Conservation (phyloP, 1,284 basidiomycete genomes). For the Rhodotorula sp. region DNA sequence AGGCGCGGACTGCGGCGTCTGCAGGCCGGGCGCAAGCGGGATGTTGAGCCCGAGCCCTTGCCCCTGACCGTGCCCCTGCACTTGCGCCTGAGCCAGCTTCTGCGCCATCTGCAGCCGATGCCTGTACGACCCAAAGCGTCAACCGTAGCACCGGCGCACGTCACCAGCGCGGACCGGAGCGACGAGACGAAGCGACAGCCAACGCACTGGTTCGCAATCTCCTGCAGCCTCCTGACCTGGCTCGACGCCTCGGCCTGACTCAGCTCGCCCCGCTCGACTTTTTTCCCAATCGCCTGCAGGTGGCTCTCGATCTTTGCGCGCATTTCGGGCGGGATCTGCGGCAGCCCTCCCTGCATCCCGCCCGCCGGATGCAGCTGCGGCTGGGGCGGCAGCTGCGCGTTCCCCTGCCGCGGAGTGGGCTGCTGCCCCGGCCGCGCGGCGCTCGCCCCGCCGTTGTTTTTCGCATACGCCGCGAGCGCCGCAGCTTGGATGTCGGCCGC, state of each 20-base stretch:
- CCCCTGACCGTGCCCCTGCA: not conserved
- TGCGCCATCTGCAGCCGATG: slow-evolving; percentile 14
- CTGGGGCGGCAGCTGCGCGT: not conserved
- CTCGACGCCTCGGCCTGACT: slow-evolving; percentile 28
- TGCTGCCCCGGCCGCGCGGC: not conserved
- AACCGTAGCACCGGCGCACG: not conserved
- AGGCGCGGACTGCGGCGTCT: not conserved
- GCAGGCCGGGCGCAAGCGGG: slow-evolving; percentile 8
- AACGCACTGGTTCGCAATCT: slow-evolving; percentile 33
- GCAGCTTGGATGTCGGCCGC: slow-evolving; percentile 27
- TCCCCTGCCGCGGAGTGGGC: not conserved
- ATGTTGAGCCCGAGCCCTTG: slow-evolving; percentile 28
- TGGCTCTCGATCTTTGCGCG: slow-evolving; percentile 27
- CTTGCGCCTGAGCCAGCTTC: slow-evolving; percentile 7
- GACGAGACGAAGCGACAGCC: not conserved
- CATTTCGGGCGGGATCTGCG: slow-evolving; percentile 36
- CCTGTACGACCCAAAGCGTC: not conserved
- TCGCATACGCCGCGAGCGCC: slow-evolving; percentile 21
- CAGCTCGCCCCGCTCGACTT: slow-evolving; percentile 13
- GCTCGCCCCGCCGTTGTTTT: slow-evolving; percentile 10
- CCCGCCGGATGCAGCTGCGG: slow-evolving; percentile 12
- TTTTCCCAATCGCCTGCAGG: slow-evolving; percentile 15
- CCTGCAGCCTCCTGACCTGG: slow-evolving; percentile 31
- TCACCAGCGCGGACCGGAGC: not conserved
- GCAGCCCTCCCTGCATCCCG: slow-evolving; percentile 7